Evolutionary conservation across 371 early-diverging fungal species (phyloP), one percentile per base, ranked within the genome.

Genomic region (Mortierella sp.): DNA sequence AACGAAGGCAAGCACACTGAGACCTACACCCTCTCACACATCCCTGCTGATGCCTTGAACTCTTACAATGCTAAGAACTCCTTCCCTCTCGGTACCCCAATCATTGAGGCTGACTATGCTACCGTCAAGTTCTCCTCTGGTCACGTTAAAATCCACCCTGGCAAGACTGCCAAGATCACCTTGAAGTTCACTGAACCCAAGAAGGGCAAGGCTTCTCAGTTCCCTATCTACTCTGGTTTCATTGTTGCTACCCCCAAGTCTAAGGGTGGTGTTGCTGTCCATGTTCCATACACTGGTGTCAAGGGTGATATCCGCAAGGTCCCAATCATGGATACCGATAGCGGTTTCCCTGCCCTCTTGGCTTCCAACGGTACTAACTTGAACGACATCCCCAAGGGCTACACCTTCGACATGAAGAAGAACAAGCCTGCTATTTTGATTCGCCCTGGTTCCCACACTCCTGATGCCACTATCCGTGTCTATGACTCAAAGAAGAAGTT

Each of bases 271-370:
- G 61, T 63, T 13, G 22, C 82, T 10, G 77, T 87, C 58, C 83
- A 83, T 28, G 67, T 91, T 4, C 92, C 92, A 8, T 92, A 90
- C 70, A 70, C 86, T 32, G 92, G 91, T 33, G 58, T 90, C 36
- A 77, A 83, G 63, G 91, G 92, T 2, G 77, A 88, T 38, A 58
- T 88, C n/a, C 47, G 63, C 43, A 67, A 84, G 16, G 70, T 91
- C 2, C 90, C 89, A 7, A 87, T 89, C 19, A 84, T 91, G 69
- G 87, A 79, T 32, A 74, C 77, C 22, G n/a, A 52, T 21, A 16
- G 28, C 19, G 69, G 64, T 9, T 74, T 69, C 65, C 71, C 73
- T 22, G 55, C 66, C 43, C 0, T 28, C 2, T 28, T 28, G 28
- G 28, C 28, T 28, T 28, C 28, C 28, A 28, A 28, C 28, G 28